These are phyloP conservation scores for Phanerochaete sordida DNA, from an alignment of 768 basidiomycete species.

Conservation along the genomic window DNA sequence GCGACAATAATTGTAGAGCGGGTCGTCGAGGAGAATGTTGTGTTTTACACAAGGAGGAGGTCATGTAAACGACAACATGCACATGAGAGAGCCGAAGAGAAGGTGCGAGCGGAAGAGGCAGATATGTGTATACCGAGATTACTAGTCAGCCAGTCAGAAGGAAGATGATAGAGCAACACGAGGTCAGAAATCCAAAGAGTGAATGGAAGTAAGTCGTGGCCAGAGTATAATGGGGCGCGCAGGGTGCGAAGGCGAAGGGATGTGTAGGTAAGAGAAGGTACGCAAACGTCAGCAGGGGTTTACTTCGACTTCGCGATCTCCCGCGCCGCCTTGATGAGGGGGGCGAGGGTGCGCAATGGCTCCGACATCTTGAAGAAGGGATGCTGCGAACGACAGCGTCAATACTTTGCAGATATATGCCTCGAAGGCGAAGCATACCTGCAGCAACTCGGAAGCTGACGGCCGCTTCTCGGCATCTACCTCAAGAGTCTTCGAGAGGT, in stretches of 20 bases:
- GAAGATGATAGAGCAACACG: slow-evolving; percentile 3
- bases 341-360: slow-evolving; percentile 80
- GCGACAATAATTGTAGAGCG: background rate
- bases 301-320: slow-evolving; percentile 71
- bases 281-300: slow-evolving; percentile 2
- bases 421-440: slow-evolving; percentile 42
- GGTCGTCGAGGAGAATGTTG: background rate
- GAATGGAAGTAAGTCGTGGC: background rate
- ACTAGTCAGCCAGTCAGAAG: background rate
- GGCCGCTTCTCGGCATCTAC: slow-evolving; percentile 96
- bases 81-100: background rate
- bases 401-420: background rate
- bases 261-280: background rate
- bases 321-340: slow-evolving; percentile 88
- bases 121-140: slow-evolving; percentile 1
- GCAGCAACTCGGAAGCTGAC: slow-evolving; percentile 73
- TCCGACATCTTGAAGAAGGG: slow-evolving; percentile 87
- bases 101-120: background rate
- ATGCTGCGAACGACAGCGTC: slow-evolving; percentile 45
- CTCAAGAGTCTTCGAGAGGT: slow-evolving; percentile 82
- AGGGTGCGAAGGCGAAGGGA: background rate
- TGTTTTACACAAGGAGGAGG: background rate
- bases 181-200: slow-evolving; percentile 1
- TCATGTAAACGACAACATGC: background rate
- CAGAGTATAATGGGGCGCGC: background rate